These are phyloP conservation scores for Mycena indigotica DNA, from an alignment of 768 basidiomycete species.

Conservation along the genomic window DNA sequence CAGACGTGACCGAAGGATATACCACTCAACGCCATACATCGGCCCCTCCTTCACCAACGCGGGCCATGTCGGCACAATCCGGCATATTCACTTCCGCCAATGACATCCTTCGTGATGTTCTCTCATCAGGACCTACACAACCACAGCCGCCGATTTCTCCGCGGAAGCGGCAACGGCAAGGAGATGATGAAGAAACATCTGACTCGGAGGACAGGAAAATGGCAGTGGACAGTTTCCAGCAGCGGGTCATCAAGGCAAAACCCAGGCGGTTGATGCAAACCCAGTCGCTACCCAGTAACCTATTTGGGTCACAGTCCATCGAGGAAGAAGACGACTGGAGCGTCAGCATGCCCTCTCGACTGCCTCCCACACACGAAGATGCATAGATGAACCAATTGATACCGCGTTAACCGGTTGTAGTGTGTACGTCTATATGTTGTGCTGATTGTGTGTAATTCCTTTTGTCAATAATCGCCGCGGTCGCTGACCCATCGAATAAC, in stretches of 20 bases:
- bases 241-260: conserved; percentile 43
- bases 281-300: conserved; percentile 38
- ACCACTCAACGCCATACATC: conserved; percentile 28
- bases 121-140: conserved; percentile 21
- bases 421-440: neutral
- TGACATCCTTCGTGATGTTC: conserved; percentile 56
- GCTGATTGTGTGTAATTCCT: neutral
- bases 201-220: conserved; percentile 38
- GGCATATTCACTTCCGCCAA: conserved; percentile 57
- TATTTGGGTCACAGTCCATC: conserved; percentile 14
- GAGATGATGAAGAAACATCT: conserved; percentile 25
- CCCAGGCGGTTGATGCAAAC: conserved; percentile 36
- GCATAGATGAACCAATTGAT: neutral
- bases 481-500: neutral
- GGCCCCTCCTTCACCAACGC: conserved; percentile 38
- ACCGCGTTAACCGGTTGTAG: conserved; percentile 4
- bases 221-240: conserved; percentile 27
- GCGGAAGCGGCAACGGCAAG: conserved; percentile 42
- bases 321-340: conserved; percentile 48
- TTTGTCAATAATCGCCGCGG: neutral
- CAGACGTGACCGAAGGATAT: conserved; percentile 68
- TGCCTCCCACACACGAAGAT: no score
- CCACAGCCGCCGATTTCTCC: conserved; percentile 17
- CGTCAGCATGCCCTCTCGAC: conserved; percentile 21
- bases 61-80: conserved; percentile 38